These are phyloP conservation scores for Cryoendolithus antarcticus DNA, from an alignment of 2,329 filamentous ascomycete species.

Conservation along the genomic window DNA sequence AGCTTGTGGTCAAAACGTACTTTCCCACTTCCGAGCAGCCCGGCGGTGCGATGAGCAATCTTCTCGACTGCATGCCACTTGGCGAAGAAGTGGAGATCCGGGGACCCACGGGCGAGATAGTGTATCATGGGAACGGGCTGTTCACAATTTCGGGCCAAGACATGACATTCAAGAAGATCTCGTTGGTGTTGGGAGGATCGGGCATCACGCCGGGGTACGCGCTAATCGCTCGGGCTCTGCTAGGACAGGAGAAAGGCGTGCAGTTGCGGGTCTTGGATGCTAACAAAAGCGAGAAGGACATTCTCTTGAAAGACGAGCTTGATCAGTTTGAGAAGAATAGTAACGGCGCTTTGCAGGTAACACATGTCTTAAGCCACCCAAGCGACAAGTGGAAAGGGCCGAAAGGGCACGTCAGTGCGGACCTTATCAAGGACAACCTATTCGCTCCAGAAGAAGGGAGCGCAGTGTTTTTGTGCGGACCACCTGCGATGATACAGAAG, in stretches of 20 bases:
- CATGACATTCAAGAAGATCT: constrained; percentile 32
- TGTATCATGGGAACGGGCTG: constrained; percentile 34
- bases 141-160: constrained; percentile 35
- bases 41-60: constrained; percentile 42
- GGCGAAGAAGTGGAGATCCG: constrained; percentile 40
- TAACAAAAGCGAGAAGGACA: constrained; percentile 37
- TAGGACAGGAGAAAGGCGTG: constrained; percentile 19
- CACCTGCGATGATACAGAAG: constrained; percentile 39
- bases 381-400: constrained; percentile 34
- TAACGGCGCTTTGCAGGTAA: constrained; percentile 30
- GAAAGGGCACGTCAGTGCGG: constrained; percentile 32
- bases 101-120: constrained; percentile 40
- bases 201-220: constrained; percentile 42
- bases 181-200: constrained; percentile 38
- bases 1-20: constrained; percentile 41
- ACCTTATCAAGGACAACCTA: constrained; percentile 28
- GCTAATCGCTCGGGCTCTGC: constrained; percentile 34
- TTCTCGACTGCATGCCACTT: constrained; percentile 38
- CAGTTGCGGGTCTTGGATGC: constrained; percentile 35
- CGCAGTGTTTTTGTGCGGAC: constrained; percentile 38
- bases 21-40: constrained; percentile 36
- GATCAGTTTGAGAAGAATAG: constrained; percentile 28
- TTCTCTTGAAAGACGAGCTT: constrained; percentile 33
- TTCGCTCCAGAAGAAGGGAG: constrained; percentile 31
- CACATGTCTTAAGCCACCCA: constrained; percentile 36